Evolutionary conservation across 1,139 yeast species (phyloP).

Genomic region (Sugiyamaella sp.): DNA sequence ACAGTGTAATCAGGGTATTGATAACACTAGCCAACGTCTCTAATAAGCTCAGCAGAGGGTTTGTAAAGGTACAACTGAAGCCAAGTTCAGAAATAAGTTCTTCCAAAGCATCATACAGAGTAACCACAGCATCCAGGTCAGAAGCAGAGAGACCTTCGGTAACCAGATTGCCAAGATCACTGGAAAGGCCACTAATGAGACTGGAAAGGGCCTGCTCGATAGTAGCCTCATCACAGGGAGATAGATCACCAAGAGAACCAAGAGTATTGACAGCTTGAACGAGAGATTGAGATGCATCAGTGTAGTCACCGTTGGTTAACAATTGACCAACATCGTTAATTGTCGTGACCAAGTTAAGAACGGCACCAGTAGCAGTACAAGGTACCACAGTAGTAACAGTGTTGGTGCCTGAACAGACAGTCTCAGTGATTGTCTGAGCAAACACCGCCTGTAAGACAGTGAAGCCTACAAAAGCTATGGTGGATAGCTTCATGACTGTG

Average conservation of each 20-base stretch:
- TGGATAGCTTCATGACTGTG: conserved; percentile 10
- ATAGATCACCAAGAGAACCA: conserved; percentile 13
- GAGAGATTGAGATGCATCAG: conserved; percentile 12
- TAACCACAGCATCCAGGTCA: conserved; percentile 12
- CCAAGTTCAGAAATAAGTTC: conserved; percentile 3
- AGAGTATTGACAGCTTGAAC: conserved; percentile 13
- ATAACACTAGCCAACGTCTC: not conserved
- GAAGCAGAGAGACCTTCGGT: conserved; percentile 10
- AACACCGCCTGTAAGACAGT: conserved; percentile 5
- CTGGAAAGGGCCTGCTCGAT: conserved; percentile 10
- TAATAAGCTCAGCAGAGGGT: not conserved
- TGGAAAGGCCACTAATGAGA: conserved; percentile 7
- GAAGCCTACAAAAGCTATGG: conserved; percentile 12
- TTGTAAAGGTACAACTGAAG: not conserved
- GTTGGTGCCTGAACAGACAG: conserved; percentile 11
- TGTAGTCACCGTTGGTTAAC: conserved; percentile 12
- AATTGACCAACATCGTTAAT: conserved; percentile 17
- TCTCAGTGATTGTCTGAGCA: conserved; percentile 4
- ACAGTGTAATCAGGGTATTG: conserved; percentile 6
- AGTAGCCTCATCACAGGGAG: conserved; percentile 16
- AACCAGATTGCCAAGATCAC: conserved; percentile 5
- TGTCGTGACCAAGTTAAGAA: conserved; percentile 9
- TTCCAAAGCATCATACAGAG: conserved; percentile 9
- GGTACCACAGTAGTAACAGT: conserved; percentile 18
- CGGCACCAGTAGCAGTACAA: conserved; percentile 17